Percentiles rank a stretch among this genome's conserved stretches.
Evolutionary conservation across 148 eudicot genomes (phyloP).

Genomic region (Vaccinium corymbosum): DNA sequence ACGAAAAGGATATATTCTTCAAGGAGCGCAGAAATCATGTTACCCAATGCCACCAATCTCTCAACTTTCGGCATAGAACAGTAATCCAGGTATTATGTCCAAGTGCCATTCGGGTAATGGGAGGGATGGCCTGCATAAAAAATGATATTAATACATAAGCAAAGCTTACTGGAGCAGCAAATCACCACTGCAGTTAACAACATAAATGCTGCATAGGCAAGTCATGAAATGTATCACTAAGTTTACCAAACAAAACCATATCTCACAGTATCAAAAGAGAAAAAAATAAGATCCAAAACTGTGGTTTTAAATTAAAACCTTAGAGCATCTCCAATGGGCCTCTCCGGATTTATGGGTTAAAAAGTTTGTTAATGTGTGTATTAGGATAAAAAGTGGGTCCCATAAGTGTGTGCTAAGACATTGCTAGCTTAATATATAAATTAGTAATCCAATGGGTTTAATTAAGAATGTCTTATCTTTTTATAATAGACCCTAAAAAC

Average conservation of each 20-base stretch:
- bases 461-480: no score
- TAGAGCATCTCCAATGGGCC: no score
- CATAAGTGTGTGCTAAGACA: no score
- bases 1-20: slow-evolving; percentile 14
- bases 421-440: no score
- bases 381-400: no score
- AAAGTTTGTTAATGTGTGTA: no score
- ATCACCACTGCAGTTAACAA: background rate
- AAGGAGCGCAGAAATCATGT: slow-evolving; percentile 5
- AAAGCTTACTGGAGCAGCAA: background rate
- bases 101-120: slow-evolving; percentile 81
- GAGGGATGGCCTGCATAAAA: slow-evolving; percentile 75
- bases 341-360: no score
- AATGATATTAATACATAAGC: background rate
- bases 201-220: background rate
- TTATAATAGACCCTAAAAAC: no score
- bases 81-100: slow-evolving; percentile 95
- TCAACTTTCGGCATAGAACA: slow-evolving; percentile 87
- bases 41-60: slow-evolving; percentile 99
- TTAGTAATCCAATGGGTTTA: no score
- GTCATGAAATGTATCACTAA: background rate
- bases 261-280: background rate
- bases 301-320: background rate
- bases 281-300: slow-evolving; percentile 11
- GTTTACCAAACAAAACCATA: background rate